Evolutionary conservation across 1,284 basidiomycete genomes (phyloP).

Genomic region (Pterulicium gracile): DNA sequence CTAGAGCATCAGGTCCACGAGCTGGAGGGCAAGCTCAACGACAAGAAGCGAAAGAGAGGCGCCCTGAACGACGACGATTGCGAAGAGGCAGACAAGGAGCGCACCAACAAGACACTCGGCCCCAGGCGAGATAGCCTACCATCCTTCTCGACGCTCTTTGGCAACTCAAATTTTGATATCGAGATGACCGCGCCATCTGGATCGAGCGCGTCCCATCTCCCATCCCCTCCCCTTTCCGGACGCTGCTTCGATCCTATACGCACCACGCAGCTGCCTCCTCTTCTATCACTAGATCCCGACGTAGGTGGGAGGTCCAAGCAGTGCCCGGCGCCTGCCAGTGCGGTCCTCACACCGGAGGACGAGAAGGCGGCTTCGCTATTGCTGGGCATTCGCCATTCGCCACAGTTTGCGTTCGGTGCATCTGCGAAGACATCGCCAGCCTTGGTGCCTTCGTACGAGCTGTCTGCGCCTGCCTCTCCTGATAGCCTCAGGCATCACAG

Average conservation of each 20-base stretch:
- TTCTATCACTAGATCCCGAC: background rate
- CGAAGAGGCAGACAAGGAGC: background rate
- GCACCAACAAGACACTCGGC: too few relatives aligned
- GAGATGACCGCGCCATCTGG: constrained; percentile 8
- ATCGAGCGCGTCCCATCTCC: constrained; percentile 25
- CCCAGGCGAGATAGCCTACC: constrained; percentile 18
- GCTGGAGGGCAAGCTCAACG: constrained; percentile 10
- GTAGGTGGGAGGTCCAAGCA: background rate
- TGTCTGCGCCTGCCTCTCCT: too few relatives aligned
- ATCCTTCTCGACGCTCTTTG: constrained; percentile 35
- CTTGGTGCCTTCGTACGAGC: background rate
- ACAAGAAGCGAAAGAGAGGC: constrained; percentile 4
- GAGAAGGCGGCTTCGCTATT: background rate
- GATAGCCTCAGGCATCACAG: too few relatives aligned
- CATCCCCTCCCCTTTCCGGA: constrained; percentile 34
- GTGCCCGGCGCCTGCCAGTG: background rate
- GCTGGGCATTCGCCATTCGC: background rate
- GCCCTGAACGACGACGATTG: background rate
- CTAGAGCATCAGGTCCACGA: constrained; percentile 26
- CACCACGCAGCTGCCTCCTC: background rate
- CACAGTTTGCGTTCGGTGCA: background rate
- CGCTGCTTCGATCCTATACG: constrained; percentile 12
- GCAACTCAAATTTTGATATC: constrained; percentile 2
- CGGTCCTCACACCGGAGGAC: background rate
- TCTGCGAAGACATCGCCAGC: background rate